Conservation (phyloP, 768 basidiomycete species). For the Serendipita sp. region DNA sequence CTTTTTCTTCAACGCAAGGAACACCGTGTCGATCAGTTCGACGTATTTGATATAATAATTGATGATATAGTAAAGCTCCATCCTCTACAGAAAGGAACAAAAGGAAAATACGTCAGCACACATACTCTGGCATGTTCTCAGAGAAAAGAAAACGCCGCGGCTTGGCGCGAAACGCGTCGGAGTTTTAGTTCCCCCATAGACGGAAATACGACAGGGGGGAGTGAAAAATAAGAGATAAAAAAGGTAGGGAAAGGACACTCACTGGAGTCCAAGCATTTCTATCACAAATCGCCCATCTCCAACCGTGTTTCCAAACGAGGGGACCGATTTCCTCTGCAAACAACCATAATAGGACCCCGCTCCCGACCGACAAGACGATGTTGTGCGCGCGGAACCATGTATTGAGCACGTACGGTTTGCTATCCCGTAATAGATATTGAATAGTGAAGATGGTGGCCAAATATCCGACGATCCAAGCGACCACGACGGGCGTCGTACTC, state of each 20-base stretch:
- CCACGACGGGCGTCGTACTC: conserved; percentile 58
- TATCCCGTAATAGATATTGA: conserved; percentile 62
- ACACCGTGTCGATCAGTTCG: conserved; percentile 91
- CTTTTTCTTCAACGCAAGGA: conserved; percentile 97
- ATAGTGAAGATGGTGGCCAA: conserved; percentile 78
- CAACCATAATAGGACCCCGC: conserved; percentile 65
- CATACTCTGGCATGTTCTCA: background rate
- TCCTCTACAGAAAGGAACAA: conserved; percentile 32
- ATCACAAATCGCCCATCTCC: conserved; percentile 66
- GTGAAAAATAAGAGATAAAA: background rate
- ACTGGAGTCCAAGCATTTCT: conserved; percentile 75
- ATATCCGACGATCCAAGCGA: conserved; percentile 57
- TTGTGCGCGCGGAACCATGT: conserved; percentile 84
- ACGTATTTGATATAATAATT: conserved; percentile 99
- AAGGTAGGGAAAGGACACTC: conserved; percentile 21
- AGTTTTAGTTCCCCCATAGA: background rate
- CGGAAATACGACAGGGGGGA: background rate
- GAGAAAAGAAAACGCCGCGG: background rate
- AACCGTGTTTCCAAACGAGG: conserved; percentile 51
- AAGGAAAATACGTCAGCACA: background rate
- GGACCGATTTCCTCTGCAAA: conserved; percentile 89
- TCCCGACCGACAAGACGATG: conserved; percentile 69
- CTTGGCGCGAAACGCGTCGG: background rate
- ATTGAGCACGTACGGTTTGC: conserved; percentile 58
- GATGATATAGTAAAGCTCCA: conserved; percentile 96